phyloP scores from a whole-genome alignment of 176 grass and related monocot genomes.

The Hsuehochloa calcarea region DNA sequence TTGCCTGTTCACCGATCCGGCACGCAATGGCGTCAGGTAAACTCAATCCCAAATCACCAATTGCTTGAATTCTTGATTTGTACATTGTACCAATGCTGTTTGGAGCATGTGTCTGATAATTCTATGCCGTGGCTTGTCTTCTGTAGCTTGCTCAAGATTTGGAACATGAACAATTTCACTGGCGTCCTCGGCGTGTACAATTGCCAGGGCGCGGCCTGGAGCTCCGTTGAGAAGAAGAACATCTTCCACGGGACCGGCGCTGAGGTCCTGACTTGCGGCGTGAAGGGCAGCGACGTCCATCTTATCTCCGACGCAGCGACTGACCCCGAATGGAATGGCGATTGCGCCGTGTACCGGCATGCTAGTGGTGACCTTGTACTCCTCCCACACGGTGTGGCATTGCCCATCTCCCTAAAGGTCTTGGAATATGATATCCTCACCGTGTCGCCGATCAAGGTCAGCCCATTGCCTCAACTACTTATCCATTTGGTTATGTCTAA shows the following conservation, averaged over 20 bases:
- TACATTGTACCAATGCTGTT: neutral
- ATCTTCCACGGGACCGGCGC: conserved; percentile 55
- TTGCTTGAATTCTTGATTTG: neutral
- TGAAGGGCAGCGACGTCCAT: conserved; percentile 64
- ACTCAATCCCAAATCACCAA: neutral
- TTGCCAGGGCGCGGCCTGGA: conserved; percentile 97
- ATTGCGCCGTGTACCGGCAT: conserved; percentile 65
- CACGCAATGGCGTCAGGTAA: conserved; percentile 79
- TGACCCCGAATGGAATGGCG: conserved; percentile 69
- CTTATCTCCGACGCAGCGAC: conserved; percentile 65
- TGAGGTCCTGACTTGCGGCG: conserved; percentile 55
- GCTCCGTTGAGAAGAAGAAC: conserved; percentile 86
- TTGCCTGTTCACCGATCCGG: conserved; percentile 78
- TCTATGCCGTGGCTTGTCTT: neutral
- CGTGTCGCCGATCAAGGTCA: conserved; percentile 84
- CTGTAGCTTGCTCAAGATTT: conserved; percentile 89
- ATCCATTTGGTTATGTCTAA: neutral
- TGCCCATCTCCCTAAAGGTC: conserved; percentile 80
- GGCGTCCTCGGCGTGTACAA: conserved; percentile 92
- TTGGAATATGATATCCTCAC: conserved; percentile 80
- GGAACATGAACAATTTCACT: conserved; percentile 97
- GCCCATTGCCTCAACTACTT: neutral
- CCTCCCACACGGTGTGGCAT: conserved; percentile 39
- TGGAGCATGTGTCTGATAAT: neutral
- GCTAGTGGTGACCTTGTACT: conserved; percentile 39